phyloP scores from a whole-genome alignment of 805 yeast genomes.

The Dipodascopsis uninucleata region DNA sequence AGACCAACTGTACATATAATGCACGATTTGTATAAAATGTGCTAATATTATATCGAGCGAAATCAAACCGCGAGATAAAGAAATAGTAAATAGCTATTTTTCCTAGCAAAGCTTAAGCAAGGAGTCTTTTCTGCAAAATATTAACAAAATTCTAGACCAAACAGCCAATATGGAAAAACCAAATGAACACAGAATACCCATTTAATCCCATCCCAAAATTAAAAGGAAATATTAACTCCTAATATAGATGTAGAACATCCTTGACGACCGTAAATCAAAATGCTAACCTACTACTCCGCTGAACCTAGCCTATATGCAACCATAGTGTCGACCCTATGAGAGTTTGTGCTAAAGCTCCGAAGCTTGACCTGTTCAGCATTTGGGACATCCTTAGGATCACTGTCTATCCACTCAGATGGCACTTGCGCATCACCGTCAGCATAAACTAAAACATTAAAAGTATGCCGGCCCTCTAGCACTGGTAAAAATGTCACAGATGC shows the following conservation, averaged over 20 bases:
- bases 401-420: conserved; percentile 83
- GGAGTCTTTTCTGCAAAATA: no score
- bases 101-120: no score
- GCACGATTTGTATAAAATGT: neutral
- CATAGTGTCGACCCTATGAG: conserved; percentile 67
- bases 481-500: conserved; percentile 86
- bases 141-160: no score
- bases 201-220: no score
- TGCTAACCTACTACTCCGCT: conserved; percentile 4
- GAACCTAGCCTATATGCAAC: conserved; percentile 54
- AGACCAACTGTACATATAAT: neutral
- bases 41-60: no score
- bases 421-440: conserved; percentile 60
- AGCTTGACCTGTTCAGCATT: conserved; percentile 68
- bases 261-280: no score
- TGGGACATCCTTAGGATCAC: conserved; percentile 55
- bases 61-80: no score
- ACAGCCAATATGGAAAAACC: no score
- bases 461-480: conserved; percentile 57
- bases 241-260: no score
- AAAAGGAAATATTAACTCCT: no score
- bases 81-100: no score
- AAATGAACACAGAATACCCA: no score
- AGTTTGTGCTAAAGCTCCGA: conserved; percentile 60
- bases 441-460: conserved; percentile 81